Conservation (phyloP, 2,329 filamentous ascomycete species). For the Botrytis byssoidea region DNA sequence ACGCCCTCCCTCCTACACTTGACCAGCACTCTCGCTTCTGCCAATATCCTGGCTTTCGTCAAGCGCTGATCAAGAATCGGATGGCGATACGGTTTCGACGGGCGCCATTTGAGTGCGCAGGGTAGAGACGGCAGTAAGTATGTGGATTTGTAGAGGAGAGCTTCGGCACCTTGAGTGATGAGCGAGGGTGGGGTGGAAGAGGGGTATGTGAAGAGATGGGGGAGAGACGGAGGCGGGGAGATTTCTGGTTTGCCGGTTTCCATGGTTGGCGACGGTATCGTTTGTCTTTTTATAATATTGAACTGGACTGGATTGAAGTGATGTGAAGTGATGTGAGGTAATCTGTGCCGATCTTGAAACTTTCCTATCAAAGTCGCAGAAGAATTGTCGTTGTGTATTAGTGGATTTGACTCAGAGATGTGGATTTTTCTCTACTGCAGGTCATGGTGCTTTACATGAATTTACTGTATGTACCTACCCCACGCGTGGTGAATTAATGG, state of each 20-base stretch:
- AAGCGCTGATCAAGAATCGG: constrained; percentile 83
- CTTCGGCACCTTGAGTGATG: constrained; percentile 92
- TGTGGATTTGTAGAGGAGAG: constrained; percentile 83
- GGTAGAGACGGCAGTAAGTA: constrained; percentile 68
- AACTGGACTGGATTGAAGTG: no score
- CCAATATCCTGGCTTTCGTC: constrained; percentile 81
- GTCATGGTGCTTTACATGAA: constrained; percentile 14
- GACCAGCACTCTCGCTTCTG: constrained; percentile 82
- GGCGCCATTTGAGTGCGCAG: constrained; percentile 87
- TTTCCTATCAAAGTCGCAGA: not conserved
- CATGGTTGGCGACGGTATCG: not conserved
- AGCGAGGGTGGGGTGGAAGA: constrained; percentile 61
- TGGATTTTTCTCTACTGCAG: constrained; percentile 12
- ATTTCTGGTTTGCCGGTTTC: not conserved
- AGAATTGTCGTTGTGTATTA: constrained; percentile 5
- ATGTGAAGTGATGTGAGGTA: not conserved
- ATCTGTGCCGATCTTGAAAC: not conserved
- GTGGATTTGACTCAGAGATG: constrained; percentile 7
- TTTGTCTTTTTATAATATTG: not conserved
- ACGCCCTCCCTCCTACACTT: constrained; percentile 78
- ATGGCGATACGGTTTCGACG: constrained; percentile 88
- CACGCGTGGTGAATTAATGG: not conserved
- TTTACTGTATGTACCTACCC: constrained; percentile 7
- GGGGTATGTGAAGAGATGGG: constrained; percentile 47
- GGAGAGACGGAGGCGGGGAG: constrained; percentile 24